phyloP scores from a whole-genome alignment of 192 early-diverging fungal genomes.

The Linnemannia elongata region DNA sequence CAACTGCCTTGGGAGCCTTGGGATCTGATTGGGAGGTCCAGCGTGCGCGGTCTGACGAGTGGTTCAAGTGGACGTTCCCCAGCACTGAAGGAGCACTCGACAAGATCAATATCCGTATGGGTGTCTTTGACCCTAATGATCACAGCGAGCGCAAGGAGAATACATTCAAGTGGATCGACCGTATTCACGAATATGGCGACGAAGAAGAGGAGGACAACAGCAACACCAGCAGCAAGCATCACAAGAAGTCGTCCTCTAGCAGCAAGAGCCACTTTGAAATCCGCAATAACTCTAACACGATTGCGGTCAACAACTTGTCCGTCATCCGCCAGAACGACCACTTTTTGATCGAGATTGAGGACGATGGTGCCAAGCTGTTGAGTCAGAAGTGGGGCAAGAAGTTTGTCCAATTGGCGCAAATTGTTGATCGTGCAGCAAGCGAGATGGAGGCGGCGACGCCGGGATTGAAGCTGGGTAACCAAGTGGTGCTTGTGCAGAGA shows the following conservation, averaged over 20 bases:
- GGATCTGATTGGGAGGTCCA: slow-evolving; percentile 47
- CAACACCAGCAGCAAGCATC: not conserved
- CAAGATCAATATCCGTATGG: slow-evolving; percentile 38
- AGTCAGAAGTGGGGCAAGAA: slow-evolving; percentile 35
- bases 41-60: slow-evolving; percentile 25
- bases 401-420: slow-evolving; percentile 30
- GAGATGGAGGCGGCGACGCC: slow-evolving; percentile 29
- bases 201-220: not conserved
- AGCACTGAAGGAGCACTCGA: slow-evolving; percentile 6
- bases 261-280: slow-evolving; percentile 13
- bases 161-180: slow-evolving; percentile 15
- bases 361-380: slow-evolving; percentile 43
- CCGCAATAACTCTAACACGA: slow-evolving; percentile 4
- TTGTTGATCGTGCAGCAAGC: slow-evolving; percentile 28
- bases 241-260: not conserved
- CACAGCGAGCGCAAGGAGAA: slow-evolving; percentile 21
- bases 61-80: slow-evolving; percentile 50
- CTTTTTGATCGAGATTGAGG: slow-evolving; percentile 36
- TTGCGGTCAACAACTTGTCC: slow-evolving; percentile 12
- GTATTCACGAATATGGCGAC: not conserved
- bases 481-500: slow-evolving; percentile 37
- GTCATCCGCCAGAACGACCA: slow-evolving; percentile 33
- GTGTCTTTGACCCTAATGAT: slow-evolving; percentile 43
- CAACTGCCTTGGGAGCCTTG: slow-evolving; percentile 21
- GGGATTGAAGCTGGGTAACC: slow-evolving; percentile 31